Evolutionary conservation across 768 basidiomycete genomes (phyloP).

Genomic region (Phanerochaete sordida): DNA sequence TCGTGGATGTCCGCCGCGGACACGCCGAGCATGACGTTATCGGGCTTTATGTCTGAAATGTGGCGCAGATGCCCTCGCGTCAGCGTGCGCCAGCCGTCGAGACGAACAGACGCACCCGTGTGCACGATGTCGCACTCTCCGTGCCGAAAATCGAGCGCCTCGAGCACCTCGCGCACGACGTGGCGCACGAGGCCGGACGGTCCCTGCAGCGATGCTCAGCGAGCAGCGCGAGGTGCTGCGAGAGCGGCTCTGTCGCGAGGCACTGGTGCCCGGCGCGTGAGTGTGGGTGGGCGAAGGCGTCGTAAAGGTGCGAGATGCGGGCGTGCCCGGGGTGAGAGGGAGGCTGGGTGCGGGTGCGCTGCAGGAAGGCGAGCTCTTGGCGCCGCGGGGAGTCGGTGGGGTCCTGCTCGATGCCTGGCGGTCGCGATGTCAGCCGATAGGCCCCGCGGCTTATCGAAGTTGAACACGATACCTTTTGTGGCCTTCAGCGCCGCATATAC

Average conservation of each 20-base stretch:
- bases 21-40: background rate
- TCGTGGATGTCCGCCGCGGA: background rate
- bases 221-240: background rate
- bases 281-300: background rate
- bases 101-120: background rate
- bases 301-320: background rate
- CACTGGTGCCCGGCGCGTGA: constrained; percentile 2
- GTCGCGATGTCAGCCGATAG: too few species aligned
- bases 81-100: too few species aligned
- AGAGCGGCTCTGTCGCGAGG: constrained; percentile 6
- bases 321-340: too few species aligned
- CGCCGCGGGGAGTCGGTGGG: too few species aligned
- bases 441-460: too few species aligned
- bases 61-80: background rate
- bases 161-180: background rate
- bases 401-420: too few species aligned
- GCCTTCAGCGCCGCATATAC: too few species aligned
- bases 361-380: too few species aligned
- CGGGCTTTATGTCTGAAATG: background rate
- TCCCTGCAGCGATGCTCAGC: background rate
- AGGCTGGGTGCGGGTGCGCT: too few species aligned
- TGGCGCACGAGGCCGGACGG: background rate
- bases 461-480: too few species aligned
- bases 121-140: constrained; percentile 7
- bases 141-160: constrained; percentile 5